Evolutionary conservation across 768 basidiomycete species (phyloP).

Genomic region (Boletus fagicola): DNA sequence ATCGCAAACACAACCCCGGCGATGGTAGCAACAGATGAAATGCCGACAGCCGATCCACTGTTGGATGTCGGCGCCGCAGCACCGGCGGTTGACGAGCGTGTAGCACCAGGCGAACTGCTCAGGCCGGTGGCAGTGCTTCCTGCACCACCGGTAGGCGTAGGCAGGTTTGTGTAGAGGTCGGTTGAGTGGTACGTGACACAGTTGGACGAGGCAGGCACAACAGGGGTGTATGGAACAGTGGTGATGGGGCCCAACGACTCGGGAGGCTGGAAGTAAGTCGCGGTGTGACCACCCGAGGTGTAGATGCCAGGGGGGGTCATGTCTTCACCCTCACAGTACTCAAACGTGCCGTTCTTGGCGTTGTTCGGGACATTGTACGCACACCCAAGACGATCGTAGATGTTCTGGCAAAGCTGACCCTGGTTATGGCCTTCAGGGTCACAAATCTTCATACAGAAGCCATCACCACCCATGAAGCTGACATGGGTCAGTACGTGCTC

Average conservation of each 20-base stretch:
- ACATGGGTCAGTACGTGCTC: constrained; percentile 13
- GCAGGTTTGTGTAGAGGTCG: constrained; percentile 34
- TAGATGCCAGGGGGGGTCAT: constrained; percentile 59
- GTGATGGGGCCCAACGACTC: constrained; percentile 46
- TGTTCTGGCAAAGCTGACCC: constrained; percentile 62
- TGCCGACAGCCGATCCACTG: constrained; percentile 20
- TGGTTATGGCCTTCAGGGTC: constrained; percentile 54
- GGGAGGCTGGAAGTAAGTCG: constrained; percentile 47
- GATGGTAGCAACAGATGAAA: constrained; percentile 33
- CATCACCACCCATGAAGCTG: constrained; percentile 65
- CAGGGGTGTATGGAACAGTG: constrained; percentile 43
- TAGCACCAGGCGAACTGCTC: constrained; percentile 2
- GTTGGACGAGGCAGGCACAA: constrained; percentile 41
- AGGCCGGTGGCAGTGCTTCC: background rate
- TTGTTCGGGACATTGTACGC: constrained; percentile 67
- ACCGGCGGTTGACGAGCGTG: constrained; percentile 17
- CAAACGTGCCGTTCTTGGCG: constrained; percentile 58
- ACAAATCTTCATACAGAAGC: constrained; percentile 74
- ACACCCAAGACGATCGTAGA: constrained; percentile 74
- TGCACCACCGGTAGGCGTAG: constrained; percentile 10
- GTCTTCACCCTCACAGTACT: constrained; percentile 64
- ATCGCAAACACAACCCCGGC: constrained; percentile 36
- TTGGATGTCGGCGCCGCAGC: constrained; percentile 18
- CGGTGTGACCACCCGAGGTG: constrained; percentile 38
- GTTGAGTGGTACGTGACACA: constrained; percentile 40